phyloP scores from a whole-genome alignment of 352 stramenopile genomes.

The Pythium aquatile region DNA sequence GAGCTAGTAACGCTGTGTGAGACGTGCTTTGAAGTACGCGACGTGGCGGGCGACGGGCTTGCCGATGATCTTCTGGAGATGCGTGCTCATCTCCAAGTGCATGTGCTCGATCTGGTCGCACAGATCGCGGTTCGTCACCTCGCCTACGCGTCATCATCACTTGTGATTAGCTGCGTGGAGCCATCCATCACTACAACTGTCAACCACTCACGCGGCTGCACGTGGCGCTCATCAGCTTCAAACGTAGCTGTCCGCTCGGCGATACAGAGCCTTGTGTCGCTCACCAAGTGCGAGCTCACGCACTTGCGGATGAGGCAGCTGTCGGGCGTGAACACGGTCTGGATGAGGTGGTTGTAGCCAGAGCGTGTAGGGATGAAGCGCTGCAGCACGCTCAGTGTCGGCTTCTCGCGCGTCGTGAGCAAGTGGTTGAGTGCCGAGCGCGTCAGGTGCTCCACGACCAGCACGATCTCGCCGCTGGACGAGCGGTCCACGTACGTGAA shows the following conservation, averaged over 20 bases:
- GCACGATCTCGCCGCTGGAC: slow-evolving; percentile 35
- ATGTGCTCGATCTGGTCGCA: slow-evolving; percentile 49
- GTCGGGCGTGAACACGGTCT: slow-evolving; percentile 66
- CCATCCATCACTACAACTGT: too few species aligned
- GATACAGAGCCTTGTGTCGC: slow-evolving; percentile 36
- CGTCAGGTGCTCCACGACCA: slow-evolving; percentile 63
- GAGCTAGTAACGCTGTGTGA: neutral
- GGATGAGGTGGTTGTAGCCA: slow-evolving; percentile 67
- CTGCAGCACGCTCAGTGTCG: slow-evolving; percentile 56
- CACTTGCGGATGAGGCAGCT: slow-evolving; percentile 56
- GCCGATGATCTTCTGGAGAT: slow-evolving; percentile 60
- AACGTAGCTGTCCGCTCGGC: slow-evolving; percentile 61
- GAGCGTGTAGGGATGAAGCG: slow-evolving; percentile 66
- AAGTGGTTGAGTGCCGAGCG: slow-evolving; percentile 41
- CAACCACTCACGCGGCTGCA: slow-evolving; percentile 40
- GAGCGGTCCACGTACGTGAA: slow-evolving; percentile 57
- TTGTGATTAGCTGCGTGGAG: too few species aligned
- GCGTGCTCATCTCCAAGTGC: slow-evolving; percentile 51
- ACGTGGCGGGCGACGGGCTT: slow-evolving; percentile 58
- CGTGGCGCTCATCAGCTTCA: slow-evolving; percentile 41
- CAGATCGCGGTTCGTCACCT: slow-evolving; percentile 50
- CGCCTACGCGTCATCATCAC: slow-evolving; percentile 29
- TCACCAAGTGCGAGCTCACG: slow-evolving; percentile 53
- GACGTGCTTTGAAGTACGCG: slow-evolving; percentile 64
- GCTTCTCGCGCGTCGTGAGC: slow-evolving; percentile 50